phyloP scores from a whole-genome alignment of 78 protist species.

The Tieghemostelium lacteum region DNA sequence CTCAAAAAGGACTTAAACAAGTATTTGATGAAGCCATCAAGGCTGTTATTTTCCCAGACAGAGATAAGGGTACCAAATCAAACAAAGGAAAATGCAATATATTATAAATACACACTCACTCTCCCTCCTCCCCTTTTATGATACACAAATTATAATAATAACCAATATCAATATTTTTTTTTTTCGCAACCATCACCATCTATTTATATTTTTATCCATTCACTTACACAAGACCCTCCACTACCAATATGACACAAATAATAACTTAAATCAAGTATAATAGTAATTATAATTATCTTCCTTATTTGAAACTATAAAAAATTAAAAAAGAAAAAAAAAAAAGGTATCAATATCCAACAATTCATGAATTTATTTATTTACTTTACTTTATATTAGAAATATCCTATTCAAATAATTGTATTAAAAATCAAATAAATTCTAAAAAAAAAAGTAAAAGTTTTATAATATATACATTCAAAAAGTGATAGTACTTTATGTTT shows the following conservation, averaged over 20 bases:
- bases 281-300: neutral
- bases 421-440: no score
- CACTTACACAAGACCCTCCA: no score
- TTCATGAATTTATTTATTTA: no score
- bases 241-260: no score
- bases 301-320: no score
- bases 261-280: neutral
- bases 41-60: conserved; percentile 84
- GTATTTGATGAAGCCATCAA: conserved; percentile 89
- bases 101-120: conserved; percentile 11
- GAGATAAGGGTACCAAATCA: conserved; percentile 60
- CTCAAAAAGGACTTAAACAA: conserved; percentile 92
- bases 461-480: no score
- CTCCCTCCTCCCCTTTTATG: no score
- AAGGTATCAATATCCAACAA: no score
- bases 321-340: no score
- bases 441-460: no score
- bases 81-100: conserved; percentile 67
- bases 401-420: neutral
- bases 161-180: no score
- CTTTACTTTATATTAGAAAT: neutral
- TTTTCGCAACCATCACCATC: neutral
- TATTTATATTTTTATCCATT: neutral
- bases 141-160: no score
- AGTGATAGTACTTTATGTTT: neutral